These are phyloP conservation scores for Tetrahymena elliotti DNA, from an alignment of 73 alveolate genomes.

Conservation along the genomic window DNA sequence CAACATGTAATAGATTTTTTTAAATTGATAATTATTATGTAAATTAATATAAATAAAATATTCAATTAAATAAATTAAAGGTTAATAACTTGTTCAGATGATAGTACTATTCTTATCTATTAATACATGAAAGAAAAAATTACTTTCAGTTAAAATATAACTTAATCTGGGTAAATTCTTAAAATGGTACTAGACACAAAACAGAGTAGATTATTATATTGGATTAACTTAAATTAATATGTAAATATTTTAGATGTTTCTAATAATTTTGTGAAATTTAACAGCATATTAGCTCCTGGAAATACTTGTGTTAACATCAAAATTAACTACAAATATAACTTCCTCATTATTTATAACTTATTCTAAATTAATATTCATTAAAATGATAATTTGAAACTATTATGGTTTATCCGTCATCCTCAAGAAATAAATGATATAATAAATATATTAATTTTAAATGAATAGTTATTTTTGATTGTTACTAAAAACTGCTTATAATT, in stretches of 20 bases:
- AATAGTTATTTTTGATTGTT: not conserved
- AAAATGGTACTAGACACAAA: not conserved
- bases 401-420: not conserved
- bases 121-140: not conserved
- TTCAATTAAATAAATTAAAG: not conserved
- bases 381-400: not conserved
- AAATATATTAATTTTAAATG: not conserved
- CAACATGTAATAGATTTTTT: not conserved
- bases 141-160: not conserved
- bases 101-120: not conserved
- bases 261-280: not conserved
- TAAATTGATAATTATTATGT: too few species aligned
- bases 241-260: not conserved
- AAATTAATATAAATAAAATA: too few species aligned
- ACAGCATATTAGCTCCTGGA: not conserved
- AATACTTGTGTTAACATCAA: not conserved
- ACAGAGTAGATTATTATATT: not conserved
- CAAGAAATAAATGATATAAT: not conserved
- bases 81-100: not conserved
- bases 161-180: too few species aligned
- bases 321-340: not conserved
- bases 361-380: not conserved
- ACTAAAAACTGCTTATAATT: not conserved
- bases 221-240: not conserved
- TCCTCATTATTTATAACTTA: not conserved